Evolutionary conservation across 345 rosid species (phyloP).

Genomic region (Mallotus nudiflorus): DNA sequence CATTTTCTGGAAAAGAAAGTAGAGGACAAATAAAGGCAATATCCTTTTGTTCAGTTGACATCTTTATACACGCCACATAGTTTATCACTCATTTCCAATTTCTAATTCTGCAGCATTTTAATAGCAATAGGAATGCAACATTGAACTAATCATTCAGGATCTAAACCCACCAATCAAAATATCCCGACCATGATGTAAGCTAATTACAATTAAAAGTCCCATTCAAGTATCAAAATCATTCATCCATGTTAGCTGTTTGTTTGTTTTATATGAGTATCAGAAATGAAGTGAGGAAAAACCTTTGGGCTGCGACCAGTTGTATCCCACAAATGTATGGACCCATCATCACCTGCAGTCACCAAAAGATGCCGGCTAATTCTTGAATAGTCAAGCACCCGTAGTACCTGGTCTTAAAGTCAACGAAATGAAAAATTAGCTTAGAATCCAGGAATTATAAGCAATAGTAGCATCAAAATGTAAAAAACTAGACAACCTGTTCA

Average conservation of each 20-base stretch:
- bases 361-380: constrained; percentile 84
- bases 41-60: background rate
- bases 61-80: background rate
- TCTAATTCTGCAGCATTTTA: background rate
- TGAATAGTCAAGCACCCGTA: constrained; percentile 97
- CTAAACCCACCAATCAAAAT: background rate
- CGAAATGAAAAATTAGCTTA: constrained; percentile 44
- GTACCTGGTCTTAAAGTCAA: constrained; percentile 83
- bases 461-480: constrained; percentile 22
- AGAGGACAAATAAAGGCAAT: background rate
- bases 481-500: constrained; percentile 74
- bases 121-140: background rate
- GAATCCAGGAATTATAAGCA: constrained; percentile 21
- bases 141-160: background rate
- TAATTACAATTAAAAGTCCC: constrained; percentile 3
- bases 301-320: constrained; percentile 89
- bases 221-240: constrained; percentile 1
- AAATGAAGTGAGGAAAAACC: constrained; percentile 42
- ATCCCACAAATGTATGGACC: constrained; percentile 95
- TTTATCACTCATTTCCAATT: background rate
- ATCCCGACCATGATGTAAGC: background rate
- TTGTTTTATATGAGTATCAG: background rate
- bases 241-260: background rate
- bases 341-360: constrained; percentile 98
- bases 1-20: background rate